Evolutionary conservation across 176 grass and related monocot genomes (phyloP).

Genomic region (Pontederia crassipes): DNA sequence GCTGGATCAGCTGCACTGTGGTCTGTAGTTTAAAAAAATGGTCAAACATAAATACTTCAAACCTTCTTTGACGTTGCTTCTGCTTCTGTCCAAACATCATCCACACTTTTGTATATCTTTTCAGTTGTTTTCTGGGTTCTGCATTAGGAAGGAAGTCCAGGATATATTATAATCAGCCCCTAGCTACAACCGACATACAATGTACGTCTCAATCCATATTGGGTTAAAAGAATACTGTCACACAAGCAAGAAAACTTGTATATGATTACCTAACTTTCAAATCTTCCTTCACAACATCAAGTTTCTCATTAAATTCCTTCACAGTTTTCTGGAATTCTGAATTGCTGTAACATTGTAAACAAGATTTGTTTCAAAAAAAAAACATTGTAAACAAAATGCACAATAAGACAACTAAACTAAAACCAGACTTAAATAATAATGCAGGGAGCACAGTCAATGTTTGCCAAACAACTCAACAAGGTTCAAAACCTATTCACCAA

Average conservation of each 20-base stretch:
- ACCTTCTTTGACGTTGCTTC: conserved; percentile 88
- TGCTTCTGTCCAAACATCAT: conserved; percentile 76
- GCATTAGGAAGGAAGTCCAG: conserved; percentile 14
- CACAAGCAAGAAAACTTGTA: background rate
- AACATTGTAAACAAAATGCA: background rate
- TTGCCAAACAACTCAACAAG: too few relatives aligned
- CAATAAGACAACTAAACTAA: too few relatives aligned
- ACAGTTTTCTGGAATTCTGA: conserved; percentile 83
- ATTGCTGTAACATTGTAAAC: conserved; percentile 37
- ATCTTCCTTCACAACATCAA: conserved; percentile 85
- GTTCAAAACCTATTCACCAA: too few relatives aligned
- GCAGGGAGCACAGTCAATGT: too few relatives aligned
- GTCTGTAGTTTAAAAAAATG: too few relatives aligned
- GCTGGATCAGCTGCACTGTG: background rate
- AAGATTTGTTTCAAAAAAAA: background rate
- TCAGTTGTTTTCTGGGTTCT: conserved; percentile 49
- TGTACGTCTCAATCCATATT: background rate
- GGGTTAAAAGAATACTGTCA: background rate
- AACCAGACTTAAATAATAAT: too few relatives aligned
- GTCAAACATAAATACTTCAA: background rate
- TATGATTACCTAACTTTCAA: conserved; percentile 73
- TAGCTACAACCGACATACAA: background rate
- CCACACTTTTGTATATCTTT: conserved; percentile 65
- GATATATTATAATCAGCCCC: conserved; percentile 6
- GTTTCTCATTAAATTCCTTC: conserved; percentile 77